These are phyloP conservation scores for Rosa hybrid DNA, from an alignment of 331 rosid species.

Conservation along the genomic window DNA sequence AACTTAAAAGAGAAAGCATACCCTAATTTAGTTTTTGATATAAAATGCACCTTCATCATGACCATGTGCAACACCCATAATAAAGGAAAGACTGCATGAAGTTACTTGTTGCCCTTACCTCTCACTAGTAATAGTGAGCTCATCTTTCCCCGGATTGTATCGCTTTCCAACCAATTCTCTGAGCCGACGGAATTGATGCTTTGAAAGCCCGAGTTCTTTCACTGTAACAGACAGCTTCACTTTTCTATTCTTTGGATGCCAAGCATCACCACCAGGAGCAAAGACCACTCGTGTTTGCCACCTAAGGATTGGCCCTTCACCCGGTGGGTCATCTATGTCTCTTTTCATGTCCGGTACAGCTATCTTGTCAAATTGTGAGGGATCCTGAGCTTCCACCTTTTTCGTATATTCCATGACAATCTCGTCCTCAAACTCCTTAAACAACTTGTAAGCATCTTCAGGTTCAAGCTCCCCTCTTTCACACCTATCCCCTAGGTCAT, in stretches of 20 bases:
- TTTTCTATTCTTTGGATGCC: slow-evolving; percentile 97
- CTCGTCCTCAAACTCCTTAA: slow-evolving; percentile 81
- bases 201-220: slow-evolving; percentile 91
- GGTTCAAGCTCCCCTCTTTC: slow-evolving; percentile 95
- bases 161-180: slow-evolving; percentile 90
- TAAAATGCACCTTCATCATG: slow-evolving; percentile 1
- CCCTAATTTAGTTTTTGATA: neutral
- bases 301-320: slow-evolving; percentile 93
- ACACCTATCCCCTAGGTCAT: slow-evolving; percentile 87
- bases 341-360: slow-evolving; percentile 58
- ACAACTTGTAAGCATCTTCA: slow-evolving; percentile 74
- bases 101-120: slow-evolving; percentile 44
- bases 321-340: slow-evolving; percentile 75
- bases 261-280: slow-evolving; percentile 96
- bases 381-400: slow-evolving; percentile 63
- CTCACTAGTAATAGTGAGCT: slow-evolving; percentile 87
- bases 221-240: slow-evolving; percentile 89
- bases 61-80: slow-evolving; percentile 1
- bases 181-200: slow-evolving; percentile 75
- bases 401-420: slow-evolving; percentile 55
- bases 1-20: neutral
- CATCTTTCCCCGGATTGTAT: slow-evolving; percentile 92
- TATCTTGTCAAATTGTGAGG: slow-evolving; percentile 46
- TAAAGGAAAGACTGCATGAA: neutral
- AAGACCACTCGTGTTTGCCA: slow-evolving; percentile 87